Evolutionary conservation across 768 basidiomycete genomes (phyloP).

Genomic region (Pleurotus pulmonarius): DNA sequence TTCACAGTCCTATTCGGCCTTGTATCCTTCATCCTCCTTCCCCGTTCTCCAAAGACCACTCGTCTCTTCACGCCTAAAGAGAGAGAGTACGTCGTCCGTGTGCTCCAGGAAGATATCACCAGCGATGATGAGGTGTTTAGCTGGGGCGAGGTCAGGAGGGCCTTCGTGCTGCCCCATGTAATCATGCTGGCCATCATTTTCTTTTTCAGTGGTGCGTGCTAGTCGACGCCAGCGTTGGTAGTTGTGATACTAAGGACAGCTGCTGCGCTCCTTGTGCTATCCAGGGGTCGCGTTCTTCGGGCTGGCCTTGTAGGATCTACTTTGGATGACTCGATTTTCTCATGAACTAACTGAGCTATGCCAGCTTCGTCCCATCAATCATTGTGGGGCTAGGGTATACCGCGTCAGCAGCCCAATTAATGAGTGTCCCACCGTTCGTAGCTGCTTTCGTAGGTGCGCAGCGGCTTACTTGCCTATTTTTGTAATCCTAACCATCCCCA

Average conservation of each 20-base stretch:
- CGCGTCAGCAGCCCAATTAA: conserved; percentile 51
- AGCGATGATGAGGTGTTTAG: conserved; percentile 34
- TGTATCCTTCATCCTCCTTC: conserved; percentile 44
- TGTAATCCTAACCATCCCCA: neutral
- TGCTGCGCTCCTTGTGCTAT: neutral
- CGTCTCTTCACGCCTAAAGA: conserved; percentile 49
- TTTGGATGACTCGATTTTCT: neutral
- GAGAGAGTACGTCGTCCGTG: conserved; percentile 40
- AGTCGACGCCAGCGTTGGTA: neutral
- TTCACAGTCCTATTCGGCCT: conserved; percentile 61
- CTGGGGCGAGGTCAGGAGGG: conserved; percentile 51
- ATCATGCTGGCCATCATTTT: conserved; percentile 45
- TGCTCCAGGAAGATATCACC: conserved; percentile 36
- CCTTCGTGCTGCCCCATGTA: conserved; percentile 52
- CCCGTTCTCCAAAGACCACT: conserved; percentile 37
- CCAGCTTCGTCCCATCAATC: conserved; percentile 71
- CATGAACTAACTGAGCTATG: neutral
- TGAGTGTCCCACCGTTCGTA: conserved; percentile 59
- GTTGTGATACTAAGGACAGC: no score
- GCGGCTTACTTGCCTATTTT: neutral
- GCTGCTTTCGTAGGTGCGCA: conserved; percentile 32
- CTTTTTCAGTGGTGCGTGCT: conserved; percentile 47
- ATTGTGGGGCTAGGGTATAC: conserved; percentile 58
- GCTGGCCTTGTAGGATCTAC: conserved; percentile 41
- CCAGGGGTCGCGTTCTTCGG: conserved; percentile 26